phyloP scores from a whole-genome alignment of 768 basidiomycete species.

The Hygrophorus russula region DNA sequence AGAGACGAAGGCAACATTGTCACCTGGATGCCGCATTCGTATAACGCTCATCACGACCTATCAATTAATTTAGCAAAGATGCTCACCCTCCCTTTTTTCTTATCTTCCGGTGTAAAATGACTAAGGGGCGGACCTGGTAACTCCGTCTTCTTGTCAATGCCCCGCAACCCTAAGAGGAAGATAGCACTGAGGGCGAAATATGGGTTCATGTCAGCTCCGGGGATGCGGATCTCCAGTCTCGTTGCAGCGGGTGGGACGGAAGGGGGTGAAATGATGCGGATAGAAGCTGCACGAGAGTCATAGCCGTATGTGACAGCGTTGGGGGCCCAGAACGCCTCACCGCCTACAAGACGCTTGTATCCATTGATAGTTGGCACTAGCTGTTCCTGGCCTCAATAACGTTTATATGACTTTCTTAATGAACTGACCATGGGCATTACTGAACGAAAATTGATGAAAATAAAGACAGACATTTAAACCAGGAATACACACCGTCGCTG shows the following conservation, averaged over 20 bases:
- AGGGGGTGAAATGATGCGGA: conserved; percentile 89
- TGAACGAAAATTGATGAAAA: conserved; percentile 12
- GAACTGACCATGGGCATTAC: conserved; percentile 72
- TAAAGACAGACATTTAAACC: not conserved
- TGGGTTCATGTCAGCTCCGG: conserved; percentile 96
- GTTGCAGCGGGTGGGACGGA: conserved; percentile 74
- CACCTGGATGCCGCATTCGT: conserved; percentile 32
- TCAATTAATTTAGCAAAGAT: not conserved
- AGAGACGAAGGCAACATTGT: conserved; percentile 71
- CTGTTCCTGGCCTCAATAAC: conserved; percentile 21
- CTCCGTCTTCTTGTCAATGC: conserved; percentile 66
- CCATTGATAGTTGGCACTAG: conserved; percentile 89
- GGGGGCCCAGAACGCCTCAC: conserved; percentile 91
- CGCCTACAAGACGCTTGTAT: conserved; percentile 92
- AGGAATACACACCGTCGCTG: conserved; percentile 55
- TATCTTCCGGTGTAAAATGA: conserved; percentile 43
- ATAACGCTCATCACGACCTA: conserved; percentile 1
- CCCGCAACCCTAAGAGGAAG: conserved; percentile 77
- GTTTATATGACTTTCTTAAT: not conserved
- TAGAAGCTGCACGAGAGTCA: conserved; percentile 86
- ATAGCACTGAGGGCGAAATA: conserved; percentile 84
- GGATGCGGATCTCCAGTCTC: conserved; percentile 86
- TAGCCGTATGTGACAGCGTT: conserved; percentile 92
- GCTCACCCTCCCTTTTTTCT: conserved; percentile 42
- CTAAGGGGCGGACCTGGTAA: conserved; percentile 65